Conservation (phyloP, 306 rosid species). For the Medicago ruthenica region DNA sequence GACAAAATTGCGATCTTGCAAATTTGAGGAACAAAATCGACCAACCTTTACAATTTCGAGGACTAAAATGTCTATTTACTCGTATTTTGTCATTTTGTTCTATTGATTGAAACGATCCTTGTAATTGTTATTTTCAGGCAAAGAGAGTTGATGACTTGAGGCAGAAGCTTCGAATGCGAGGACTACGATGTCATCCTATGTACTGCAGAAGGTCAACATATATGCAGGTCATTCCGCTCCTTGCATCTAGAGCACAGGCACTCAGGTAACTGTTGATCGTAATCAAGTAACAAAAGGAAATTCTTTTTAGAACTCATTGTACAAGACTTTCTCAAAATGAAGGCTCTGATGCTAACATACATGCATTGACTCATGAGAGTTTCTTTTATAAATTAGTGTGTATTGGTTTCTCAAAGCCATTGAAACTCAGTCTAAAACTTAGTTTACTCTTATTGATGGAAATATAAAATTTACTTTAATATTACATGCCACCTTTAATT, state of each 20-base stretch:
- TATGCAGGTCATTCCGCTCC: slow-evolving; percentile 51
- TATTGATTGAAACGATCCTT: slow-evolving; percentile 13
- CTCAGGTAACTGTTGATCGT: slow-evolving; percentile 43
- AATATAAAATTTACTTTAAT: neutral
- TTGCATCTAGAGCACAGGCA: slow-evolving; percentile 53
- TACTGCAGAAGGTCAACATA: slow-evolving; percentile 39
- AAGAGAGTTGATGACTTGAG: slow-evolving; percentile 51
- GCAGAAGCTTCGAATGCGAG: slow-evolving; percentile 50
- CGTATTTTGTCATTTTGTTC: neutral
- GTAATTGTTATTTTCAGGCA: slow-evolving; percentile 30
- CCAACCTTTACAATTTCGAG: neutral
- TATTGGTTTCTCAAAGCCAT: too few species aligned
- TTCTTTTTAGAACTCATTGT: neutral
- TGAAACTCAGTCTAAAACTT: too few species aligned
- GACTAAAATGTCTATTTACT: neutral
- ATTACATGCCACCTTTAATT: neutral
- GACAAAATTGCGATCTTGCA: neutral
- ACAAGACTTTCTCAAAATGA: neutral
- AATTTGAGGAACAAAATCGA: too few species aligned
- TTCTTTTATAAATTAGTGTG: too few species aligned
- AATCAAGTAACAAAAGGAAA: neutral
- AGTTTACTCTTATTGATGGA: too few species aligned
- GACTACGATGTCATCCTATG: slow-evolving; percentile 51
- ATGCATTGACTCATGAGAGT: too few species aligned
- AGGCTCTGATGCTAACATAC: too few species aligned